These are phyloP conservation scores for Parafenestella ontariensis DNA, from an alignment of 2,329 filamentous ascomycete genomes.

Conservation along the genomic window DNA sequence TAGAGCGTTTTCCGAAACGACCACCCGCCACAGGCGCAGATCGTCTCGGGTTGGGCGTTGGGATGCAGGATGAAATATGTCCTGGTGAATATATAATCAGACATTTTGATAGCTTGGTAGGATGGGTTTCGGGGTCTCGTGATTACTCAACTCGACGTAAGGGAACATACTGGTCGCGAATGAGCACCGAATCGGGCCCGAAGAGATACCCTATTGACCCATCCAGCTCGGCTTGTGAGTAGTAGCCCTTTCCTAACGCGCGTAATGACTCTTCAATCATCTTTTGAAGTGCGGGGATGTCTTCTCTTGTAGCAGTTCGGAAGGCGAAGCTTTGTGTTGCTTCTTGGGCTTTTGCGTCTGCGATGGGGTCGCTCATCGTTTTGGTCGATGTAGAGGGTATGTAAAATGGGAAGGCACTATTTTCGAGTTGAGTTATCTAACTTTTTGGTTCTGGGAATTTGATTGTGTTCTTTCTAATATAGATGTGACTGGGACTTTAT, in stretches of 20 bases:
- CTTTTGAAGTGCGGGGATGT: slow-evolving; percentile 39
- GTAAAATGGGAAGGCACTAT: background rate
- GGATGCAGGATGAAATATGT: slow-evolving; percentile 47
- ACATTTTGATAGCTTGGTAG: background rate
- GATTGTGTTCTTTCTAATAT: background rate
- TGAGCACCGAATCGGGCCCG: slow-evolving; percentile 44
- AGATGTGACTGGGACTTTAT: background rate
- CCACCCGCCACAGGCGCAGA: slow-evolving; percentile 48
- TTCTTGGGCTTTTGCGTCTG: slow-evolving; percentile 43
- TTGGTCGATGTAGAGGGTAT: background rate
- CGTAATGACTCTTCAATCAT: slow-evolving; percentile 42
- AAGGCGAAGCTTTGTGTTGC: slow-evolving; percentile 39
- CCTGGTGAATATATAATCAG: slow-evolving; percentile 3
- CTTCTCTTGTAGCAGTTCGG: slow-evolving; percentile 34
- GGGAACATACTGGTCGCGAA: slow-evolving; percentile 34
- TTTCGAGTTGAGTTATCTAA: background rate
- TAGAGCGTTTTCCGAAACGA: slow-evolving; percentile 46
- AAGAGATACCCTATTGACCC: slow-evolving; percentile 48
- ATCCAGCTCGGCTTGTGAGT: slow-evolving; percentile 43
- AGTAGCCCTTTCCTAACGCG: slow-evolving; percentile 33
- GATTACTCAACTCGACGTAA: background rate
- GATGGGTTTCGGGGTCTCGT: background rate
- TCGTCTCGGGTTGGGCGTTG: slow-evolving; percentile 17
- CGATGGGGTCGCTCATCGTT: slow-evolving; percentile 34
- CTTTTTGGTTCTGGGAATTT: background rate